Conservation (phyloP, 352 stramenopile genomes). For the Albugo candida region DNA sequence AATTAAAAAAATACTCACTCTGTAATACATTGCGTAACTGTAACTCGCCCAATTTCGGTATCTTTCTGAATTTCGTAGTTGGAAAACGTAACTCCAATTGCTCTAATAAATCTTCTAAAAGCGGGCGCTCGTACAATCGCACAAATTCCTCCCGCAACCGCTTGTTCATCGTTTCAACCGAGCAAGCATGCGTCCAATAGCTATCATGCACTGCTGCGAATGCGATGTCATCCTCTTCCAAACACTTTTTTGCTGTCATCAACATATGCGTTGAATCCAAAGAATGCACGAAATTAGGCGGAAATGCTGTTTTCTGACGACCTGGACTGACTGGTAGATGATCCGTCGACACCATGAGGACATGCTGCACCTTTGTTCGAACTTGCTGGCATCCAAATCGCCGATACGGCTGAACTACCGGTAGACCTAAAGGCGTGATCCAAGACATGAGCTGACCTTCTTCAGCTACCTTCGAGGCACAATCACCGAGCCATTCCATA, state of each 20-base stretch:
- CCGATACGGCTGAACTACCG: constrained; percentile 96
- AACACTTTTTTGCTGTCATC: constrained; percentile 91
- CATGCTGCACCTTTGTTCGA: constrained; percentile 73
- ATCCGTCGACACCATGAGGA: constrained; percentile 69
- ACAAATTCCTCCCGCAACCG: constrained; percentile 87
- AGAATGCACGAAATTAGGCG: constrained; percentile 99
- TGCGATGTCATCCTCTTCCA: constrained; percentile 73
- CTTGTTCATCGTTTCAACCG: constrained; percentile 93
- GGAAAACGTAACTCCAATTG: constrained; percentile 91
- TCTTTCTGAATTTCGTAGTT: constrained; percentile 83
- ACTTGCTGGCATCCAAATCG: constrained; percentile 58
- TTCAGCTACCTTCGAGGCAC: constrained; percentile 41
- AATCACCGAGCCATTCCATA: constrained; percentile 82
- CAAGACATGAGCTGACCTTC: constrained; percentile 91
- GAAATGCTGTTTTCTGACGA: constrained; percentile 92
- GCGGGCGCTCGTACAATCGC: constrained; percentile 91
- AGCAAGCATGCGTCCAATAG: constrained; percentile 96
- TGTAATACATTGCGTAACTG: constrained; percentile 89
- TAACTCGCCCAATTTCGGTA: constrained; percentile 85
- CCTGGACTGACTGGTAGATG: constrained; percentile 34
- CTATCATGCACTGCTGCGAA: constrained; percentile 98
- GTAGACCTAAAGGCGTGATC: constrained; percentile 97
- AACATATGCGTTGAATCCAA: constrained; percentile 99
- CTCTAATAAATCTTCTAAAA: constrained; percentile 89
- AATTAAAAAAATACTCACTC: constrained; percentile 99